Evolutionary conservation across 805 yeast genomes (phyloP).

Genomic region (Candida vartiovaarae): DNA sequence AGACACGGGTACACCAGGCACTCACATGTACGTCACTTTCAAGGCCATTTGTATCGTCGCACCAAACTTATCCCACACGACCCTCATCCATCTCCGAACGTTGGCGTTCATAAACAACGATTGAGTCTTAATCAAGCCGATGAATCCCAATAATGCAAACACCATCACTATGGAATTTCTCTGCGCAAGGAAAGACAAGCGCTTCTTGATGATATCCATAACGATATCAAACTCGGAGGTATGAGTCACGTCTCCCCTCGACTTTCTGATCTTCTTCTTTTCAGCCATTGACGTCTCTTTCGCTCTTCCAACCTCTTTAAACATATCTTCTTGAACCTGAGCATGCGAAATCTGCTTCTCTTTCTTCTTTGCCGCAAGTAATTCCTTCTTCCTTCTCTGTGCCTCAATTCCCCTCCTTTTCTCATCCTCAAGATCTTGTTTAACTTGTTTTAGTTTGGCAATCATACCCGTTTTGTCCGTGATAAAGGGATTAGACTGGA

Average conservation of each 20-base stretch:
- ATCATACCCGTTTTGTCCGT: conserved; percentile 10
- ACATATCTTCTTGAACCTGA: conserved; percentile 5
- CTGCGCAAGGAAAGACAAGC: conserved; percentile 5
- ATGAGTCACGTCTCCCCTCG: too few relatives aligned
- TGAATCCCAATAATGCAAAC: conserved; percentile 12
- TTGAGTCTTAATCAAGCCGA: conserved; percentile 8
- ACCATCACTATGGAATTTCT: conserved; percentile 6
- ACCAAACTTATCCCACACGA: conserved; percentile 12
- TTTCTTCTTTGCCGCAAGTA: conserved; percentile 11
- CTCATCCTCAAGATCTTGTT: conserved; percentile 7
- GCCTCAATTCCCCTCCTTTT: conserved; percentile 7
- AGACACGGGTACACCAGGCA: not conserved
- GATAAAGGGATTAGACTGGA: conserved; percentile 14
- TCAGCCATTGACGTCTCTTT: conserved; percentile 6
- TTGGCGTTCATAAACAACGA: conserved; percentile 8
- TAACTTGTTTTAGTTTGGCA: conserved; percentile 6
- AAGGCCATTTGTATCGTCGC: conserved; percentile 21
- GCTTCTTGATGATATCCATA: conserved; percentile 12
- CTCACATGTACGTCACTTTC: conserved; percentile 21
- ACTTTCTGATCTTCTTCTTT: not conserved
- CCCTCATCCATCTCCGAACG: conserved; percentile 4
- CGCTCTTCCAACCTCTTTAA: conserved; percentile 8
- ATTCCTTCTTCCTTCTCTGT: conserved; percentile 7
- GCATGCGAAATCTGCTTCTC: conserved; percentile 7
- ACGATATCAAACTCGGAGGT: conserved; percentile 2